phyloP scores from a whole-genome alignment of 257 asterid species.

The Nicotiana undulata region DNA sequence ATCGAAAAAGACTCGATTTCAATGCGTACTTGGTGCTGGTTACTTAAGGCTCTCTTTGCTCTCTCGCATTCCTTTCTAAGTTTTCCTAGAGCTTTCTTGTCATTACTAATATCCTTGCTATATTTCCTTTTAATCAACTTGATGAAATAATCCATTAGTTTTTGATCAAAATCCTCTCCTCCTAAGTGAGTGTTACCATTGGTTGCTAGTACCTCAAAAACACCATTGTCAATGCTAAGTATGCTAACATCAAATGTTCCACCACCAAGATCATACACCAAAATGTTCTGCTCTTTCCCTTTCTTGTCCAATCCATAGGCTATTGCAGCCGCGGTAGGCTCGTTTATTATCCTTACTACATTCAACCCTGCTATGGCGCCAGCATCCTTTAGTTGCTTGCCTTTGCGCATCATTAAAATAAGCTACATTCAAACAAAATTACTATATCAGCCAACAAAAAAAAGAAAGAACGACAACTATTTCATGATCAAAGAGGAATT shows the following conservation, averaged over 20 bases:
- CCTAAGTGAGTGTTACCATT: slow-evolving; percentile 24
- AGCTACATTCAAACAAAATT: background rate
- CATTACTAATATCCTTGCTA: slow-evolving; percentile 19
- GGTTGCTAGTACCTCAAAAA: slow-evolving; percentile 25
- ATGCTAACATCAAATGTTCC: slow-evolving; percentile 20
- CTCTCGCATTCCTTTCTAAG: slow-evolving; percentile 22
- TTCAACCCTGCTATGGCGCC: slow-evolving; percentile 10
- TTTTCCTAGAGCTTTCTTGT: slow-evolving; percentile 21
- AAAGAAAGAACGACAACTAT: background rate
- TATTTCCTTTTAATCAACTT: slow-evolving; percentile 16
- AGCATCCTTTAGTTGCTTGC: slow-evolving; percentile 15
- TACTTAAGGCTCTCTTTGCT: slow-evolving; percentile 23
- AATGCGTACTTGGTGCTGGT: slow-evolving; percentile 19
- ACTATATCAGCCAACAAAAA: background rate
- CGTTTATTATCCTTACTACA: slow-evolving; percentile 10
- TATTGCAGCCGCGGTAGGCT: slow-evolving; percentile 2
- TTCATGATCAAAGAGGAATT: background rate
- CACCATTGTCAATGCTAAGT: slow-evolving; percentile 21
- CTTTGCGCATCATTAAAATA: slow-evolving; percentile 14
- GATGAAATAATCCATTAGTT: slow-evolving; percentile 15
- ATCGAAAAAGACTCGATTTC: slow-evolving; percentile 19
- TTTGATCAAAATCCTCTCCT: slow-evolving; percentile 24
- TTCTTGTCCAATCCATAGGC: slow-evolving; percentile 7
- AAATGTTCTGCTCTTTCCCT: background rate
- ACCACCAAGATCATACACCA: slow-evolving; percentile 14